phyloP scores from a whole-genome alignment of 768 basidiomycete species.

The Rhodotorula diobovata region DNA sequence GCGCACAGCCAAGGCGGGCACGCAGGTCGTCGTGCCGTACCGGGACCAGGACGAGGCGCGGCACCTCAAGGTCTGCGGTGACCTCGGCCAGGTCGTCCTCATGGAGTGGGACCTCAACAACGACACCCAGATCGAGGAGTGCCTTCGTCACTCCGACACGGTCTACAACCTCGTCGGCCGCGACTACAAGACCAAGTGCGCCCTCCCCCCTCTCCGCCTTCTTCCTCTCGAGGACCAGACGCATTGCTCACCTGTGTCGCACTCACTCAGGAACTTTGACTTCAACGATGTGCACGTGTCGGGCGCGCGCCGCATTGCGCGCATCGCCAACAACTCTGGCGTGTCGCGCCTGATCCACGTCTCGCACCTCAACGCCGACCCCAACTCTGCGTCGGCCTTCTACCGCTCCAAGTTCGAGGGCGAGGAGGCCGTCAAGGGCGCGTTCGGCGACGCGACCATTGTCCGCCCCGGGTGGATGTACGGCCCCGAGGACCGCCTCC shows the following conservation, averaged over 20 bases:
- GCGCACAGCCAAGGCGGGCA: slow-evolving; percentile 72
- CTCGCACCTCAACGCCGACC: slow-evolving; percentile 86
- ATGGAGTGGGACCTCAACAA: slow-evolving; percentile 96
- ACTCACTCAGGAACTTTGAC: slow-evolving; percentile 69
- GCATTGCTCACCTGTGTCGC: neutral
- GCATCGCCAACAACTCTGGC: slow-evolving; percentile 67
- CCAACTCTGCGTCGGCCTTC: slow-evolving; percentile 70
- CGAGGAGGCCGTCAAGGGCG: slow-evolving; percentile 76
- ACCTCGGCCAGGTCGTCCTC: slow-evolving; percentile 90
- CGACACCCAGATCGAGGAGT: slow-evolving; percentile 86
- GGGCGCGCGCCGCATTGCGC: slow-evolving; percentile 81
- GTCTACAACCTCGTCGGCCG: slow-evolving; percentile 94
- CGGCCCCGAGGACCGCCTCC: slow-evolving; percentile 89
- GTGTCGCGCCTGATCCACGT: slow-evolving; percentile 86
- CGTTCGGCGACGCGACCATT: slow-evolving; percentile 80
- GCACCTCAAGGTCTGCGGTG: slow-evolving; percentile 85
- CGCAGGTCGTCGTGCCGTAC: slow-evolving; percentile 90
- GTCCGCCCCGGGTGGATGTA: slow-evolving; percentile 78
- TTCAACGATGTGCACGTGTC: slow-evolving; percentile 73
- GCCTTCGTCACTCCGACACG: slow-evolving; percentile 86
- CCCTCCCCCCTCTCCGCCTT: neutral
- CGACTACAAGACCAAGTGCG: slow-evolving; percentile 90
- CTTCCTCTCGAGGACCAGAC: neutral
- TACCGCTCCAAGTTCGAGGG: slow-evolving; percentile 87
- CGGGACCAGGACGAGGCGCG: slow-evolving; percentile 90